These are phyloP conservation scores for Crithidia acanthocephali DNA, from an alignment of 208 protist species.

Conservation along the genomic window DNA sequence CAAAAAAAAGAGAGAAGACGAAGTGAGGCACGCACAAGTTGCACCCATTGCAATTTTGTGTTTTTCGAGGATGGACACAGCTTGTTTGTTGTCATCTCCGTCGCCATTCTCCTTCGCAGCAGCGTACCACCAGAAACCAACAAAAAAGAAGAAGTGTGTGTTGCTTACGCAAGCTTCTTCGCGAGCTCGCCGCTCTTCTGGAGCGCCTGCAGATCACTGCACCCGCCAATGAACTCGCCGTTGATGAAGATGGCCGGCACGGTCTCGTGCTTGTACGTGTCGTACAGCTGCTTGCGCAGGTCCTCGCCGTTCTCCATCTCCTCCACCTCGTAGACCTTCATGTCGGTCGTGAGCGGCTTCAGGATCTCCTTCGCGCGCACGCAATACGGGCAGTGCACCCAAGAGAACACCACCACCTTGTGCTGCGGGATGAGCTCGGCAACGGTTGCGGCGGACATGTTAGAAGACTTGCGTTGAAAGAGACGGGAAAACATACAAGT, in stretches of 20 bases:
- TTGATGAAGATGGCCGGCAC: slow-evolving; percentile 84
- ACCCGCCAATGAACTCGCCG: slow-evolving; percentile 78
- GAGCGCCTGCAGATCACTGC: slow-evolving; percentile 48
- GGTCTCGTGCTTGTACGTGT: slow-evolving; percentile 67
- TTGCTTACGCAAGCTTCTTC: slow-evolving; percentile 41
- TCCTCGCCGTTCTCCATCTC: slow-evolving; percentile 60
- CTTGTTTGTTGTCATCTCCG: not conserved
- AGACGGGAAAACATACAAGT: slow-evolving; percentile 3
- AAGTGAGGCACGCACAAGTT: not conserved
- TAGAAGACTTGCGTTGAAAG: slow-evolving; percentile 1
- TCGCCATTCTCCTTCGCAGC: not conserved
- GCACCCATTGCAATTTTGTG: no score
- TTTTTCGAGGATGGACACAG: no score
- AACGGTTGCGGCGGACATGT: slow-evolving; percentile 38
- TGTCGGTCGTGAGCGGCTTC: slow-evolving; percentile 42
- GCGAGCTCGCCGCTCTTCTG: slow-evolving; percentile 55
- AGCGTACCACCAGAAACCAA: not conserved
- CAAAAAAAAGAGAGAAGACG: not conserved
- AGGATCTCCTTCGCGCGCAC: slow-evolving; percentile 65
- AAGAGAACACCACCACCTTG: slow-evolving; percentile 77
- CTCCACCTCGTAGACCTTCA: slow-evolving; percentile 65
- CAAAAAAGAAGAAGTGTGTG: not conserved
- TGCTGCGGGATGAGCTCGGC: slow-evolving; percentile 42
- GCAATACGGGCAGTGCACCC: slow-evolving; percentile 71
- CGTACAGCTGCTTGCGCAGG: slow-evolving; percentile 47